Evolutionary conservation across 495 filamentous ascomycete genomes (phyloP).

Genomic region (Lasiosphaeria hispida): DNA sequence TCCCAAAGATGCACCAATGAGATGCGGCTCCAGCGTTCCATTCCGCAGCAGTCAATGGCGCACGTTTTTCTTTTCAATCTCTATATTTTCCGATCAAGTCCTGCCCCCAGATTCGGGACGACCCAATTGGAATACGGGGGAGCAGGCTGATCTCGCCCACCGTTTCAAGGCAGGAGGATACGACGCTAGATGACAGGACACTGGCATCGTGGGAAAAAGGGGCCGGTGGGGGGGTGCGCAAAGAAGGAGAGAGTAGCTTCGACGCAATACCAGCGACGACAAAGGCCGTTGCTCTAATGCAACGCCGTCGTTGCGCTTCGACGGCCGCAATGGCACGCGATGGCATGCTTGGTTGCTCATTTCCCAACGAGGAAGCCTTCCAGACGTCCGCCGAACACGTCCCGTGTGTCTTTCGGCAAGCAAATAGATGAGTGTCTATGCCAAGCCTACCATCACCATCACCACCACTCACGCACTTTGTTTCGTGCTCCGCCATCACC

Average conservation of each 20-base stretch:
- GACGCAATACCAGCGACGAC: no score
- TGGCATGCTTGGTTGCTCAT: constrained; percentile 7
- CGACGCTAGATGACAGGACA: neutral
- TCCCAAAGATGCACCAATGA: constrained; percentile 13
- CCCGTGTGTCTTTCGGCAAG: constrained; percentile 2
- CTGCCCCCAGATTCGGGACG: constrained; percentile 5
- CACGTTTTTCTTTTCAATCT: constrained; percentile 28
- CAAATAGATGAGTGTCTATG: constrained; percentile 11
- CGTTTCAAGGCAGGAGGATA: neutral
- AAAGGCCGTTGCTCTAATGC: neutral
- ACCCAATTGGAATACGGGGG: constrained; percentile 1
- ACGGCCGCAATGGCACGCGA: neutral
- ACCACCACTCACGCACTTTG: neutral
- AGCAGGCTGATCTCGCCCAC: constrained; percentile 5
- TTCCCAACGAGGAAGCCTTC: constrained; percentile 30
- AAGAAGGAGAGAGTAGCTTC: no score
- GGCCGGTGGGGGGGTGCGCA: no score
- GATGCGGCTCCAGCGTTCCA: constrained; percentile 22
- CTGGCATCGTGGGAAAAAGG: neutral
- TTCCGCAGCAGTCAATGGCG: constrained; percentile 29
- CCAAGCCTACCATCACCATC: constrained; percentile 7
- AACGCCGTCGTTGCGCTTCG: neutral
- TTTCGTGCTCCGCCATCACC: neutral
- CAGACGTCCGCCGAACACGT: constrained; percentile 25
- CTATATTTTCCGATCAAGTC: constrained; percentile 29